A percentile compares a stretch with the other conserved stretches of the same genome.
Evolutionary conservation across 2,329 filamentous ascomycete genomes (phyloP).

Genomic region (Microdochium bolleyi): DNA sequence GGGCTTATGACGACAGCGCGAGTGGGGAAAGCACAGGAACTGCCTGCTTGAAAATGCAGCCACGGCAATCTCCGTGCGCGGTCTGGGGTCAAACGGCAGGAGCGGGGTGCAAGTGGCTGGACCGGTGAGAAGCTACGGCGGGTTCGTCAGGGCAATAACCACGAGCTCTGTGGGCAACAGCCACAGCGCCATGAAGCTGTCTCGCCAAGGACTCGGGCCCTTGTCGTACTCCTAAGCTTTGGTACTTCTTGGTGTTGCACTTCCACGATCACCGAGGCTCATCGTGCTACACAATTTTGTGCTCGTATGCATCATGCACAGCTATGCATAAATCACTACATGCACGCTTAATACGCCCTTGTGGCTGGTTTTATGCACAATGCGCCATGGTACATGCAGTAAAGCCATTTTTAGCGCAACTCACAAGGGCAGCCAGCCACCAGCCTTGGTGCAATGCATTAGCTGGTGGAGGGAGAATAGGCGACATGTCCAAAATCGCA

Average conservation of each 20-base stretch:
- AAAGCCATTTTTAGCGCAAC: not conserved
- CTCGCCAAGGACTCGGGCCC: not conserved
- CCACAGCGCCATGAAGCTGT: not conserved
- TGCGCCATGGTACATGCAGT: not conserved
- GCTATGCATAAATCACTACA: not conserved
- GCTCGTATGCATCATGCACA: not conserved
- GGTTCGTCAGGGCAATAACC: not conserved
- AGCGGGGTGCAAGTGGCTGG: not conserved
- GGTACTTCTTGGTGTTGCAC: not conserved
- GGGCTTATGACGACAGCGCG: too few species aligned
- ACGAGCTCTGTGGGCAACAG: not conserved
- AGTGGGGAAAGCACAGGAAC: too few species aligned
- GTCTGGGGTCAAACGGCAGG: not conserved
- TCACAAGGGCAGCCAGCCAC: not conserved
- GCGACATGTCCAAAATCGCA: not conserved
- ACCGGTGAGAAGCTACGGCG: not conserved
- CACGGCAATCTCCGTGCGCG: too few species aligned
- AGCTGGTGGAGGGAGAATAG: not conserved
- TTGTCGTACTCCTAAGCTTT: not conserved
- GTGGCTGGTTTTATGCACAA: not conserved
- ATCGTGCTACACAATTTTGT: not conserved
- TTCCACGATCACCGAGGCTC: not conserved
- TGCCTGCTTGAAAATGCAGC: too few species aligned
- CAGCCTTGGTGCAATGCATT: not conserved
- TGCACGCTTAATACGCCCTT: not conserved